These are phyloP conservation scores for Puccinellia tenuiflora DNA, from an alignment of 176 grass and related monocot species.

Conservation along the genomic window DNA sequence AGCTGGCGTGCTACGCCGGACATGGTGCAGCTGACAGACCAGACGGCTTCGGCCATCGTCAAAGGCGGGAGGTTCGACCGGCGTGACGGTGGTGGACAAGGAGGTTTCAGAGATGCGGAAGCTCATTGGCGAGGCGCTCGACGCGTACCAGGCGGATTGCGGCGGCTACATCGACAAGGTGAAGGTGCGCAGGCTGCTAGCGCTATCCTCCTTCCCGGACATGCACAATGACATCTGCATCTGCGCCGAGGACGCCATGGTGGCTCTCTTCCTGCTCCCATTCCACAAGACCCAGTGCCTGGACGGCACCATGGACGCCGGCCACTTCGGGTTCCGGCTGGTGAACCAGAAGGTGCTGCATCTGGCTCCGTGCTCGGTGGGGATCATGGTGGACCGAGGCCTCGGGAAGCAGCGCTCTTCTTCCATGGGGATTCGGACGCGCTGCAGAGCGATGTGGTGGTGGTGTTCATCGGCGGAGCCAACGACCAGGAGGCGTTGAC, in stretches of 20 bases:
- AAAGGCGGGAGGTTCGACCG: conserved; percentile 46
- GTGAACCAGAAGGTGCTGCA: conserved; percentile 77
- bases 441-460: conserved; percentile 25
- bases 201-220: conserved; percentile 61
- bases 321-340: conserved; percentile 37
- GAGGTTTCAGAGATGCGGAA: conserved; percentile 50
- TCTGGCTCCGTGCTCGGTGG: conserved; percentile 59
- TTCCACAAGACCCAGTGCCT: conserved; percentile 56
- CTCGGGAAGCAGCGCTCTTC: conserved; percentile 13
- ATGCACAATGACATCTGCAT: conserved; percentile 74
- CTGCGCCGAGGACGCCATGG: conserved; percentile 60
- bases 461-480: conserved; percentile 68
- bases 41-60: conserved; percentile 42
- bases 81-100: conserved; percentile 57
- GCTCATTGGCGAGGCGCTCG: conserved; percentile 53
- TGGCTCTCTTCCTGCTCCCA: conserved; percentile 36
- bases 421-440: not conserved
- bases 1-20: conserved; percentile 50
- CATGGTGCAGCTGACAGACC: conserved; percentile 74
- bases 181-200: conserved; percentile 42
- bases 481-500: conserved; percentile 70
- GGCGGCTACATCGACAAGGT: conserved; percentile 18
- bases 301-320: conserved; percentile 52
- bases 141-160: conserved; percentile 29
- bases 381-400: conserved; percentile 51